Base-by-base conservation (phyloP, 495 filamentous ascomycete species). In the Hamigera avellanea region DNA sequence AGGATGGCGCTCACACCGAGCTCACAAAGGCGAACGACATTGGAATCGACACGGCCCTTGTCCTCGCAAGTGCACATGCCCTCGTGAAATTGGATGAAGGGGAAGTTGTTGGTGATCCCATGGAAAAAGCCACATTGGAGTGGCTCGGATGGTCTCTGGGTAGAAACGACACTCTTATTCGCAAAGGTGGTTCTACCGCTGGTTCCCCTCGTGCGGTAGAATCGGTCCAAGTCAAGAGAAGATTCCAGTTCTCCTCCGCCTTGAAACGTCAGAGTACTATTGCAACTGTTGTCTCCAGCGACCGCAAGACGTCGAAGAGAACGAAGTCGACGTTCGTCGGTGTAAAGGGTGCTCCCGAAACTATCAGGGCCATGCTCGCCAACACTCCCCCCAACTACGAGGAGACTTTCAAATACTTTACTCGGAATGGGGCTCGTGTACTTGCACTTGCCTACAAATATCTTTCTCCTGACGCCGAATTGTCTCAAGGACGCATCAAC, bases 361-460 rank as follows among this genome's bases (percentile, higher is more conserved):
- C 91, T 0, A 94, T 99, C 49, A 76, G 79, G 48, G 84, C 79
- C 44, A 95, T 95, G 86, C 68, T 99, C 19, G 73, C 84, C 29
- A 70, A 81, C 25, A 73, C 81, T 1, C 91, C 91, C 19, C 70
- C 78, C 10, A 72, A 93, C 50, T 99, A 99, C 52, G 91, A 99
- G 53, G 93, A 99, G 59, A 96, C 93, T 0, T 99, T 75, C 72
- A 99, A 96, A 57, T 80, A 94, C 61, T 99, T 95, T 55, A 96
- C 89, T 36, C 77, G 91, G 40, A 91, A 88, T 42, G 91, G 91
- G 47, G 86, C 85, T 35, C 78, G 91, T 61, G 91, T 99, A 9
- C 70, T 99, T 25, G 84, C 91, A 33, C 77, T 99, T 9, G 93
- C 80, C 14, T 96, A 93, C 66, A 94, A 93, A 60, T 84, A 88